Percentiles rank a stretch among this genome's conserved stretches.
Conservation (phyloP, 306 rosid genomes). For the Gynostemma pentaphyllum region DNA sequence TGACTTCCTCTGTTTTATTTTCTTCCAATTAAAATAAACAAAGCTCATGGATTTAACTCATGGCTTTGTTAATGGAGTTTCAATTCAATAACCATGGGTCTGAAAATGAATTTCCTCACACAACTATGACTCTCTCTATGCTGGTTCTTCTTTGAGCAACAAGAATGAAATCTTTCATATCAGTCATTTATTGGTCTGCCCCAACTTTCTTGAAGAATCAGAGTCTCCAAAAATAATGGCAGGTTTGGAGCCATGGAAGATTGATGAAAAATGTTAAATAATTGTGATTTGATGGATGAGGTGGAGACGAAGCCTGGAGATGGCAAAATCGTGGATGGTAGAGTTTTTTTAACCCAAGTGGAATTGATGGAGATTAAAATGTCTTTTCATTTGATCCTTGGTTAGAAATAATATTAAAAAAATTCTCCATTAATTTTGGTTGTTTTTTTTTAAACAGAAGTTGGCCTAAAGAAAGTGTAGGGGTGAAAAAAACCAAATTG, state of each 20-base stretch:
- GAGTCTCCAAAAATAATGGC: constrained; percentile 70
- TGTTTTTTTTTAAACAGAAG: too few species aligned
- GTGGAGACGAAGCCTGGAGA: too few species aligned
- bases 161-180: constrained; percentile 34
- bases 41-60: constrained; percentile 16
- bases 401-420: too few species aligned
- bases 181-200: constrained; percentile 57
- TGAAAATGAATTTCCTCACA: constrained; percentile 12
- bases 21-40: constrained; percentile 42
- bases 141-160: constrained; percentile 13
- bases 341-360: too few species aligned
- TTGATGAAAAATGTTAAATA: constrained; percentile 63
- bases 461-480: too few species aligned
- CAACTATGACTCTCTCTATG: constrained; percentile 25
- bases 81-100: constrained; percentile 20
- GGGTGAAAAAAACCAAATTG: too few species aligned
- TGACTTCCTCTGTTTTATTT: constrained; percentile 40
- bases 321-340: too few species aligned
- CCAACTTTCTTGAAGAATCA: constrained; percentile 79
- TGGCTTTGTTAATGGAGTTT: not conserved
- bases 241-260: constrained; percentile 89
- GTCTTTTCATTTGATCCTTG: too few species aligned
- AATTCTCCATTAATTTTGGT: too few species aligned
- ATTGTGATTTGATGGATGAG: constrained; percentile 37
- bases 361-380: too few species aligned